Base-by-base conservation (phyloP, 352 stramenopile species). In the Phytophthora fragariaefolia region DNA sequence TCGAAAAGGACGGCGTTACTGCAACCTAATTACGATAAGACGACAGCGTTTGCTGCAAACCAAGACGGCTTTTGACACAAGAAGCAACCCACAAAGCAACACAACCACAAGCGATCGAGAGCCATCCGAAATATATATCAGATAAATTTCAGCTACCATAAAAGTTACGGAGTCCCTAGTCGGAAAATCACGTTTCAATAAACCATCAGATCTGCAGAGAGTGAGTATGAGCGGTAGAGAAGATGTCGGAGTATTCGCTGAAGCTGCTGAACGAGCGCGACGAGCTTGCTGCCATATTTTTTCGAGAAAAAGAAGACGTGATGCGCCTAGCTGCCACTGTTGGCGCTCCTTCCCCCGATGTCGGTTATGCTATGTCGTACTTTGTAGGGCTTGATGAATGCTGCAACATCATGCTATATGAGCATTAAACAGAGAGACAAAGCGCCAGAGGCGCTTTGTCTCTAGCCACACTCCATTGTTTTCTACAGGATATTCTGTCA, bases 21-120 rank as follows among this genome's bases (percentile, higher is more conserved):
- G 38, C 46, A 53, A 53, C 46, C 36, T 40, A 38, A 17, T 0
- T 24, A 53, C 46, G 56, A 54, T 36, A 60, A 4, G 13, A 60
- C 52, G 52, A 51, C 52, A 60, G 52, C 3, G 20, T 17, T 51
- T 60, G 18, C 38, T 20, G 26, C 53, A 60, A 52, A 36, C 50
- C 26, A 60, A 22, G 5, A 36, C 3, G 46, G 2, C 24, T 34
- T 24, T 5, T 23, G 22, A n/a, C n/a, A n/a, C n/a, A n/a, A n/a
- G n/a, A n/a, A n/a, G n/a, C n/a, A 20, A 60, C 53, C 50, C 23
- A 23, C 20, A n/a, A 20, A 60, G 40, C 22, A 32, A 24, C 38
- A 34, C 40, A 45, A n/a, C 27, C n/a, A n/a, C n/a, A n/a, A n/a
- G n/a, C n/a, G n/a, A n/a, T 23, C n/a, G n/a, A 60, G 20, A 47